Evolutionary conservation across 805 yeast genomes (phyloP).

Genomic region (Kodamaea jinghongensis): DNA sequence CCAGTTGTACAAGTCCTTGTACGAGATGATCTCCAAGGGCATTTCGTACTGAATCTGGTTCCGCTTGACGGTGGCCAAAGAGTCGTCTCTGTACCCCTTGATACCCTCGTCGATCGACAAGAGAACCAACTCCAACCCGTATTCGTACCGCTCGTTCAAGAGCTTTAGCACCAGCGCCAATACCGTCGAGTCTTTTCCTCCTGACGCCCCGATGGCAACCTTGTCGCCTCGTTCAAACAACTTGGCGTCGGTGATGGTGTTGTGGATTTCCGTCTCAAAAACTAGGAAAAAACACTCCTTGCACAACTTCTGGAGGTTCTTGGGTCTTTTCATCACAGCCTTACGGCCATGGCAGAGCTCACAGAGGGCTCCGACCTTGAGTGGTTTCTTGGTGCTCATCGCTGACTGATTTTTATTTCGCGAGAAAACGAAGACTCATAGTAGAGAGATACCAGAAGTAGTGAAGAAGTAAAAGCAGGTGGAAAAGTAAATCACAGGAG

Average conservation of each 20-base stretch:
- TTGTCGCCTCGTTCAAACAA: slow-evolving; percentile 78
- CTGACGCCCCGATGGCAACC: slow-evolving; percentile 97
- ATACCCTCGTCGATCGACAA: slow-evolving; percentile 96
- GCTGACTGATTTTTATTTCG: not conserved
- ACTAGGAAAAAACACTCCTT: slow-evolving; percentile 85
- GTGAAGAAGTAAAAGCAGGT: not conserved
- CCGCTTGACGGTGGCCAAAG: slow-evolving; percentile 93
- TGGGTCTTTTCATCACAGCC: slow-evolving; percentile 89
- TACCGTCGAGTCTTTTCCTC: slow-evolving; percentile 98
- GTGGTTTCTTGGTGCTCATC: not conserved
- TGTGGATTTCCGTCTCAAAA: slow-evolving; percentile 93
- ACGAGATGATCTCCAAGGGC: slow-evolving; percentile 78
- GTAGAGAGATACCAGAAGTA: not conserved
- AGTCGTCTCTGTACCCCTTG: slow-evolving; percentile 94
- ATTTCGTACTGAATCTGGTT: slow-evolving; percentile 82
- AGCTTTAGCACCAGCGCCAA: slow-evolving; percentile 84
- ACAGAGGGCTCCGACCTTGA: slow-evolving; percentile 54
- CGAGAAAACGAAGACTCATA: not conserved
- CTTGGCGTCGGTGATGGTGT: slow-evolving; percentile 69
- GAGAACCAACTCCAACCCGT: slow-evolving; percentile 81
- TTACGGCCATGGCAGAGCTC: slow-evolving; percentile 80
- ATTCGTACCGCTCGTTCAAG: slow-evolving; percentile 81
- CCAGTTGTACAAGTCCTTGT: slow-evolving; percentile 91
- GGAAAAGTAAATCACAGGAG: too few species aligned
- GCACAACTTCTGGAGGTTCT: slow-evolving; percentile 85